Percentiles rank a stretch among this genome's conserved stretches.
Evolutionary conservation across 192 early-diverging fungal species (phyloP).

Genomic region (Dissophora ornata): DNA sequence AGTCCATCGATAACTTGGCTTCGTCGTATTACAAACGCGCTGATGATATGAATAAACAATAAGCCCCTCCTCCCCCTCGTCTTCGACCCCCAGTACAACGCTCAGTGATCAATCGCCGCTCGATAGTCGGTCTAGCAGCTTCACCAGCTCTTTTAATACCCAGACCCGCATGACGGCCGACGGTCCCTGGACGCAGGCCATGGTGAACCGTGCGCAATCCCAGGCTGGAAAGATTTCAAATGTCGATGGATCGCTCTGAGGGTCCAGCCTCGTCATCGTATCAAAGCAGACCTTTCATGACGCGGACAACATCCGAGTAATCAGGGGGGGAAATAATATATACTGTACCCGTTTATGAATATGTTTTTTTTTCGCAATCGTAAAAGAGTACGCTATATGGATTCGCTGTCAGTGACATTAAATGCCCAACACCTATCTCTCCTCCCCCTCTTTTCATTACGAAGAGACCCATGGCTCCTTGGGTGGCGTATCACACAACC

Average conservation of each 20-base stretch:
- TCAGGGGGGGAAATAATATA: too few species aligned
- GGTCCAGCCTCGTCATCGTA: not conserved
- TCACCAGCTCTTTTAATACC: not conserved
- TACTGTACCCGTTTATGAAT: too few species aligned
- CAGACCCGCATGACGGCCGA: slow-evolving; percentile 11
- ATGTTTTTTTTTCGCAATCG: not conserved
- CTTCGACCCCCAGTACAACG: too few species aligned
- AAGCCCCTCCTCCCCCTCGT: too few species aligned
- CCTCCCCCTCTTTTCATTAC: not conserved
- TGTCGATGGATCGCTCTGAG: not conserved
- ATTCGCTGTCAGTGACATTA: too few species aligned
- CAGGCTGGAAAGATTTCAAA: not conserved
- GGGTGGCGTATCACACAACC: slow-evolving; percentile 46
- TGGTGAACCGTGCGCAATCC: slow-evolving; percentile 34
- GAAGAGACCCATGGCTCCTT: slow-evolving; percentile 51
- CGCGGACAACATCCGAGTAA: slow-evolving; percentile 1
- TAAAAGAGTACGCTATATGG: too few species aligned
- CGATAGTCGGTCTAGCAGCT: not conserved
- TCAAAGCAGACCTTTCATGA: not conserved
- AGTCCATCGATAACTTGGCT: slow-evolving; percentile 25
- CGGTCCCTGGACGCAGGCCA: slow-evolving; percentile 43
- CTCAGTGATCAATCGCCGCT: not conserved
- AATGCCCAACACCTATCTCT: not conserved
- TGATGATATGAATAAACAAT: slow-evolving; percentile 5
- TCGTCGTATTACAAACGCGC: slow-evolving; percentile 38